Evolutionary conservation across 2,329 filamentous ascomycete genomes (phyloP).

Genomic region (Aspergillus candidus): DNA sequence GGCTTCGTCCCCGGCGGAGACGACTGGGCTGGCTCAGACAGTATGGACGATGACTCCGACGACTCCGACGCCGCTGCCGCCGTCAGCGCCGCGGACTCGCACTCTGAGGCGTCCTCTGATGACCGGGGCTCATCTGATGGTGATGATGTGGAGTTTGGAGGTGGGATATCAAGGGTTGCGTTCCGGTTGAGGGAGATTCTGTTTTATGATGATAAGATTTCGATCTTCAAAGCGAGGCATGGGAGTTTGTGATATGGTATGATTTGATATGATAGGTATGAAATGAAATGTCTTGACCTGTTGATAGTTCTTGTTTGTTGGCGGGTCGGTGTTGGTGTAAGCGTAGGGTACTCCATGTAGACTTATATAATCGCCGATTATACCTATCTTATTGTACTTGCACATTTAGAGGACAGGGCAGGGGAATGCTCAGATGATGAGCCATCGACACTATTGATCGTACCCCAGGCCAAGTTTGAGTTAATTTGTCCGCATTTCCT

Average conservation of each 20-base stretch:
- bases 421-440: too few relatives aligned
- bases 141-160: constrained; percentile 40
- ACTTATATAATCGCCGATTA: too few relatives aligned
- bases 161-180: constrained; percentile 33
- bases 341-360: too few relatives aligned
- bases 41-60: constrained; percentile 44
- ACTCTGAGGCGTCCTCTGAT: constrained; percentile 19
- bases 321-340: too few relatives aligned
- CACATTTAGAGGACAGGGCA: too few relatives aligned
- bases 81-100: constrained; percentile 16
- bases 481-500: too few relatives aligned
- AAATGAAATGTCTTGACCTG: too few relatives aligned
- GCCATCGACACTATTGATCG: too few relatives aligned
- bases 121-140: constrained; percentile 31
- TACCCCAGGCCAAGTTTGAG: too few relatives aligned
- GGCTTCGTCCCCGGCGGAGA: constrained; percentile 42
- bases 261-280: too few relatives aligned
- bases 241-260: constrained; percentile 38
- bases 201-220: constrained; percentile 78
- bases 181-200: constrained; percentile 70
- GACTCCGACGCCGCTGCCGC: constrained; percentile 28
- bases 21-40: constrained; percentile 38
- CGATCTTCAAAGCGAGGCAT: constrained; percentile 72
- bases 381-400: too few relatives aligned
- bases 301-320: too few relatives aligned